These are phyloP conservation scores for Sporothrix protearum DNA, from an alignment of 2,329 filamentous ascomycete genomes.

Conservation along the genomic window DNA sequence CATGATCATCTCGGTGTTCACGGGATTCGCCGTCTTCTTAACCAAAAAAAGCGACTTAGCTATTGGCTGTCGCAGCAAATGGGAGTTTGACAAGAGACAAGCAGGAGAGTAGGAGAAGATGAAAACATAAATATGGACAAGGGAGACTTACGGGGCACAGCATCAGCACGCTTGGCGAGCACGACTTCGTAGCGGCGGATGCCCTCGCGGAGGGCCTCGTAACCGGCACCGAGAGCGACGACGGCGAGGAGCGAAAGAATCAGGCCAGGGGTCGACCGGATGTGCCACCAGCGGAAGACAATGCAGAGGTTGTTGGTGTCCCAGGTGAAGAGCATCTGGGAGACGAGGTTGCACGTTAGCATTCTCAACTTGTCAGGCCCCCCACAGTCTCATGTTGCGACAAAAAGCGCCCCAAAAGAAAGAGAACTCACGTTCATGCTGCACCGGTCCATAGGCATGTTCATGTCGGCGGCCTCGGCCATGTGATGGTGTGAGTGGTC, in stretches of 20 bases:
- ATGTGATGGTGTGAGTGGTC: conserved; percentile 45
- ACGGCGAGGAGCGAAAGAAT: conserved; percentile 79
- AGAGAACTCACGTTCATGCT: conserved; percentile 77
- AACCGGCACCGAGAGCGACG: conserved; percentile 80
- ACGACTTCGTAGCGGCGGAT: conserved; percentile 72
- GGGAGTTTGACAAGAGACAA: neutral
- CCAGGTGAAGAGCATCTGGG: conserved; percentile 97
- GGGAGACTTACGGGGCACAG: conserved; percentile 49
- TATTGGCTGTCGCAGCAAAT: conserved; percentile 16
- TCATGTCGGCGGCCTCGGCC: conserved; percentile 56
- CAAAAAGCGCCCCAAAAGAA: neutral
- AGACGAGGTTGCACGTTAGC: neutral
- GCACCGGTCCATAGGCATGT: conserved; percentile 63
- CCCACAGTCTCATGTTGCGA: neutral
- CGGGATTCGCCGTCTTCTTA: conserved; percentile 15
- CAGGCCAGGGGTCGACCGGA: conserved; percentile 70
- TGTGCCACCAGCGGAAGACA: conserved; percentile 87
- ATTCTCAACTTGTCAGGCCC: neutral
- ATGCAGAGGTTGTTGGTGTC: conserved; percentile 91
- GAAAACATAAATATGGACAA: neutral
- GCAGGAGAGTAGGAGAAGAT: neutral
- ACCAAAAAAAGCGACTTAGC: conserved; percentile 17
- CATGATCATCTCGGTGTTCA: conserved; percentile 35
- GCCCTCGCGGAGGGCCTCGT: conserved; percentile 78
- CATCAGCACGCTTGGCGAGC: conserved; percentile 47